Evolutionary conservation across 768 basidiomycete genomes (phyloP), one percentile per base, ranked within the genome.

Genomic region (Boletus sensibilis): DNA sequence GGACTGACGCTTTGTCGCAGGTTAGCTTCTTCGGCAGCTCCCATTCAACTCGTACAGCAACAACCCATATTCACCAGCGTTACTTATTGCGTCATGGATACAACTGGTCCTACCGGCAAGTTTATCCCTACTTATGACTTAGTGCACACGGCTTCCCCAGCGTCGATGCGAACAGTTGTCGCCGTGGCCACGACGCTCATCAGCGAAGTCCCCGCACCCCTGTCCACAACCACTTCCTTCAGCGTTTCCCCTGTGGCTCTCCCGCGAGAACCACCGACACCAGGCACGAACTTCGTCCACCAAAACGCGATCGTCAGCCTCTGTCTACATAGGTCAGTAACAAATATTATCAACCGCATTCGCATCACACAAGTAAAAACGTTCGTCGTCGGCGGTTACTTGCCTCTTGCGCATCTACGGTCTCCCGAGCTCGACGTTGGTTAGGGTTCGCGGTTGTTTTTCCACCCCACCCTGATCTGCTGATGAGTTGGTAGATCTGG

Each of bases 281-380:
- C 50, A 34, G 90, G 90, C 0, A 92, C 53, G 52, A 90, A 90
- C 38, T 82, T 78, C 40, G 88, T 90, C 92, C 94, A 96, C 88
- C 90, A 95, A 50, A 94, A 86, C 0, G 89, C 89, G 4, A 95
- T 78, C 21, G 87, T 78, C 25, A 96, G 58, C 3, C 84, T 35
- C 85, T 82, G 68, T 96, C 92, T 35, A 98, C n/a, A n/a, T 29
- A 29, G 27, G 7, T 29, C 27, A 7, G 27, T 29, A 29, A 7
- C 27, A 29, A 29, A 29, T 29, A 11, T 44, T 27, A 8, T 44
- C 12, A 18, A 27, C 25, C 25, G 5, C 43, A n/a, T 27, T 27
- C 7, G 27, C 27, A 29, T 7, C 27, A 5, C 27, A 29, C 5
- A 29, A 29, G 27, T 29, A 29, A 29, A 29, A 29, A 29, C 27